Conservation (phyloP, 371 early-diverging fungal species). For the Chytridium lagenaria region DNA sequence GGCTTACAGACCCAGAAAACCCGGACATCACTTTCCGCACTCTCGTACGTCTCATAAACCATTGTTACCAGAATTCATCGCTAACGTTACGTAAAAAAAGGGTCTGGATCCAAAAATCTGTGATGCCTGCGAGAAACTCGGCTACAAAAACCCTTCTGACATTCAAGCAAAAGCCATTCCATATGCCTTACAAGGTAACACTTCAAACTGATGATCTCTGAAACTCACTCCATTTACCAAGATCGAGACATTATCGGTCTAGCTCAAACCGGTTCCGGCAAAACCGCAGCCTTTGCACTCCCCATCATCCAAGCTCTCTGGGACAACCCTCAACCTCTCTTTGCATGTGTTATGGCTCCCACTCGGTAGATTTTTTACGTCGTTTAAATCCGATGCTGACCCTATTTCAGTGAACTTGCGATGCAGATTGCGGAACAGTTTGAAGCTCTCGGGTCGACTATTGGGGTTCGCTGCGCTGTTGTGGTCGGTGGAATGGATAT, state of each 20-base stretch:
- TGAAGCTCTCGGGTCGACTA: constrained; percentile 87
- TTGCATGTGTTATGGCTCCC: constrained; percentile 96
- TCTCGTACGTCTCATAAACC: too few relatives aligned
- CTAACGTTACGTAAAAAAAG: not conserved
- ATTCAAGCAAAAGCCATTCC: constrained; percentile 60
- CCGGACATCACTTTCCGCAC: constrained; percentile 27
- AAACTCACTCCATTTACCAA: constrained; percentile 22
- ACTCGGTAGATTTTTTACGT: constrained; percentile 74
- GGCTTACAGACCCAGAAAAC: constrained; percentile 9
- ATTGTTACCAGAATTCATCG: constrained; percentile 12
- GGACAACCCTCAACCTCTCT: constrained; percentile 87
- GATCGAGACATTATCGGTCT: constrained; percentile 94
- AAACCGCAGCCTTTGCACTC: constrained; percentile 97
- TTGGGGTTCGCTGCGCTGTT: constrained; percentile 92
- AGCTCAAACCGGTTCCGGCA: constrained; percentile 98
- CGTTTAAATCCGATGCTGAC: not conserved
- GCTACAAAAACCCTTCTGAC: constrained; percentile 90
- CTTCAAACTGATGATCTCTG: not conserved
- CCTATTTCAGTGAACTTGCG: constrained; percentile 83
- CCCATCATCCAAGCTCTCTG: constrained; percentile 94
- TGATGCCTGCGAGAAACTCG: constrained; percentile 87
- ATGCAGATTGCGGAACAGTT: constrained; percentile 95
- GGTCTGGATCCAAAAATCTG: constrained; percentile 85
- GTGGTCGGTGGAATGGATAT: constrained; percentile 98
- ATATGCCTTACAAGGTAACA: constrained; percentile 45